Evolutionary conservation across 129 eudicot genomes (phyloP).

Genomic region (Artemisia annua): DNA sequence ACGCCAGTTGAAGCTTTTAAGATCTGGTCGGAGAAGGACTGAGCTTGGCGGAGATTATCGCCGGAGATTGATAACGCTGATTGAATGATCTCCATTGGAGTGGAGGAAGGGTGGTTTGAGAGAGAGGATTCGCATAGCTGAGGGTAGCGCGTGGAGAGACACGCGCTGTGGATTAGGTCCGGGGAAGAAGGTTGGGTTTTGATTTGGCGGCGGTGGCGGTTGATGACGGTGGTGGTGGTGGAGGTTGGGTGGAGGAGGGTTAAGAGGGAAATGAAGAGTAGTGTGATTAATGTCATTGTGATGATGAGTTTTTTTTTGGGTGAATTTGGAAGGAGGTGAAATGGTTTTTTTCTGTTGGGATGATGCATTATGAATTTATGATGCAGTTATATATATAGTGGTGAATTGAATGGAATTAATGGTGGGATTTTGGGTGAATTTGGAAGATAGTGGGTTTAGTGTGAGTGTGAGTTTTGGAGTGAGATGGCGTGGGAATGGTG

Average conservation of each 20-base stretch:
- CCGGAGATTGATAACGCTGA: constrained; percentile 48
- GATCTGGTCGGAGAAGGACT: constrained; percentile 41
- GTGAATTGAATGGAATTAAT: constrained; percentile 1
- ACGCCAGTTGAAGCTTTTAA: constrained; percentile 33
- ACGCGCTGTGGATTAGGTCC: constrained; percentile 45
- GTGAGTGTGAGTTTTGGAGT: too few species aligned
- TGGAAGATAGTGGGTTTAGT: constrained; percentile 24
- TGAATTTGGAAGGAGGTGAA: constrained; percentile 25
- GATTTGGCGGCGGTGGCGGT: constrained; percentile 3
- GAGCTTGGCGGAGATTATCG: constrained; percentile 40
- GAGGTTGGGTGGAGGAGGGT: constrained; percentile 32
- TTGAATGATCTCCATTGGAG: constrained; percentile 38
- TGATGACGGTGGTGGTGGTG: constrained; percentile 27
- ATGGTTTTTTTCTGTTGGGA: constrained; percentile 29
- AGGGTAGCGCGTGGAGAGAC: constrained; percentile 59
- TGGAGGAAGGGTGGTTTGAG: constrained; percentile 19
- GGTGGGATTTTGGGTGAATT: constrained; percentile 10
- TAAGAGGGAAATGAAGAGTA: constrained; percentile 52
- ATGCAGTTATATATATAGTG: neutral
- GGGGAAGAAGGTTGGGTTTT: constrained; percentile 13
- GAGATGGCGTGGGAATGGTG: constrained; percentile 6
- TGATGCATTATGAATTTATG: constrained; percentile 29
- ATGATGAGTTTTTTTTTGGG: neutral
- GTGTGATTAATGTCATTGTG: constrained; percentile 44
- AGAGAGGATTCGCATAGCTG: constrained; percentile 46